Evolutionary conservation across 345 rosid genomes (phyloP), one percentile per base, ranked within the genome.

Genomic region (Bruguiera sexangula): DNA sequence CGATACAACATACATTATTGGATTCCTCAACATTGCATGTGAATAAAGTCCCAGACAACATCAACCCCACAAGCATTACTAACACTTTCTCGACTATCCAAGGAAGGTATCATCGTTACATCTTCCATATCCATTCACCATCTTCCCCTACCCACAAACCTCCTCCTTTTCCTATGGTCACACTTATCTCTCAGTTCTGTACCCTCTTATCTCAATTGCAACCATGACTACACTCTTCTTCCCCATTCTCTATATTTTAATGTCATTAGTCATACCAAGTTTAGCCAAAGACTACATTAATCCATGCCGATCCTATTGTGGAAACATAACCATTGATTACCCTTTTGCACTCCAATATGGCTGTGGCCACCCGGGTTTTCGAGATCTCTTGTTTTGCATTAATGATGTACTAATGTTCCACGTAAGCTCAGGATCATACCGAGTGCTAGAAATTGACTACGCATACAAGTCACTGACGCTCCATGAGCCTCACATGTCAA

Each of bases 351-450:
- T 94, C 57, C 83, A 73, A 50, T 68, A 74, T 20, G 98, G 98
- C 37, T 94, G 97, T 70, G 97, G 99, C 48, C 96, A 95, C 74
- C 96, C 96, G 8, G 96, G 93, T 3, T 92, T 83, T 70, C 76
- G 87, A 55, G 96, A 92, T 79, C 87, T 94, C 36, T 74, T 92
- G 46, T 94, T 89, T 62, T 95, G 96, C 84, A 82, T 92, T 68
- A 89, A 89, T 37, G 90, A 90, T 70, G 85, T 89, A 18, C 68
- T 92, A 57, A 95, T 95, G 97, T 86, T 92, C 69, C 97, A 91
- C 76, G 88, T 94, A 21, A 72, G 80, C 63, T 91, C 96, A 24
- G 96, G 96, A 24, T 91, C 96, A 1, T 91, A 94, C 83, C 85
- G 91, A 6, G 97, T 91, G 51, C 67, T 87, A 34, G 89, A 87